Percentiles rank a stretch among this genome's conserved stretches.
These are phyloP conservation scores for Aspergillus brasiliensis DNA, from an alignment of 2,329 filamentous ascomycete genomes.

Conservation along the genomic window DNA sequence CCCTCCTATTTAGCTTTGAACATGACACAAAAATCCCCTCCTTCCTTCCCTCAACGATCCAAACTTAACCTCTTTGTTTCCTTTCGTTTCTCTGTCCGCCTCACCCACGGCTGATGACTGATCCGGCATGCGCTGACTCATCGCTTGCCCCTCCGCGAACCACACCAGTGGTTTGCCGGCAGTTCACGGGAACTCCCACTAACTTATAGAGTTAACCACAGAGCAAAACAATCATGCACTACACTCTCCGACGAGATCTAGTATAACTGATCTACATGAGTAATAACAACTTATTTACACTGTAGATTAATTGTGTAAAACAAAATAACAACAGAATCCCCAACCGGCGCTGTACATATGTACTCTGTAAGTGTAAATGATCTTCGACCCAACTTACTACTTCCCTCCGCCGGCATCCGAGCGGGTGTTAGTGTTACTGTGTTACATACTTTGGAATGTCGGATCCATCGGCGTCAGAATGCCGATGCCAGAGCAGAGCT, in stretches of 20 bases:
- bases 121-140: slow-evolving; percentile 11
- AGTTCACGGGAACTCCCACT: neutral
- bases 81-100: neutral
- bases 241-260: no score
- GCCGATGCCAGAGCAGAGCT: no score
- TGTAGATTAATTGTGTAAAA: no score
- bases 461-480: neutral
- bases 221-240: no score
- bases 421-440: no score
- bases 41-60: neutral
- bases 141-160: neutral
- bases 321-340: no score
- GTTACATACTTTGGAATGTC: neutral
- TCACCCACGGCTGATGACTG: slow-evolving; percentile 4
- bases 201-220: no score
- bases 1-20: neutral
- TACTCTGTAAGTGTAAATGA: neutral
- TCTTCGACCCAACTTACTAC: neutral
- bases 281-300: no score
- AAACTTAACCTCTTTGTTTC: neutral
- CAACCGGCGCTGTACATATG: no score
- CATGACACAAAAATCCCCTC: neutral
- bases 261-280: no score
- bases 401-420: neutral
- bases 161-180: no score